These are phyloP conservation scores for Blastobotrys illinoisensis DNA, from an alignment of 1,139 yeast species.

Conservation along the genomic window DNA sequence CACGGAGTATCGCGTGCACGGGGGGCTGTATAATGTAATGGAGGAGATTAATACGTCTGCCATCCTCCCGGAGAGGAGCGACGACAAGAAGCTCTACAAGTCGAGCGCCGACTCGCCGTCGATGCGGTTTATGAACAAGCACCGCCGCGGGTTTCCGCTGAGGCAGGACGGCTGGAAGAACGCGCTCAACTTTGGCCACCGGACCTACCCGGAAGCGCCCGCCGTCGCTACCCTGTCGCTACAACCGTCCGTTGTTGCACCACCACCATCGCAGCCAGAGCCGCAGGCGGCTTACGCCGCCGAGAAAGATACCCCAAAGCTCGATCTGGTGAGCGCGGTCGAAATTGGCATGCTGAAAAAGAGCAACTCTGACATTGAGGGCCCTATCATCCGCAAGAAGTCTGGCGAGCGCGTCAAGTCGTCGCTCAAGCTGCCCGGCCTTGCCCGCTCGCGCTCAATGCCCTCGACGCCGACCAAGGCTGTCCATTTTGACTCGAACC, in stretches of 20 bases:
- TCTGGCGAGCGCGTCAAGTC: slow-evolving; percentile 78
- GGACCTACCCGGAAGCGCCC: background rate
- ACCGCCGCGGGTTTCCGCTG: slow-evolving; percentile 11
- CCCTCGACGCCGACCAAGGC: slow-evolving; percentile 74
- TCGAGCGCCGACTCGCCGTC: background rate
- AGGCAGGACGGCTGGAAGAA: slow-evolving; percentile 5
- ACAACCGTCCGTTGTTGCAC: background rate
- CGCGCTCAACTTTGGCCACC: slow-evolving; percentile 11
- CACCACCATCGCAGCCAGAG: too few relatives aligned
- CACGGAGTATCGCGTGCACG: slow-evolving; percentile 1
- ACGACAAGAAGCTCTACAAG: background rate
- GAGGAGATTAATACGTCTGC: background rate
- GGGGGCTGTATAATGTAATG: background rate
- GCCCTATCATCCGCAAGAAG: slow-evolving; percentile 55
- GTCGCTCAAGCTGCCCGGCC: slow-evolving; percentile 50
- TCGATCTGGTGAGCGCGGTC: too few relatives aligned
- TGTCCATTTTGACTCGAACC: slow-evolving; percentile 69
- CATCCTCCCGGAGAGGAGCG: background rate
- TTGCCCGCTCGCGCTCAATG: slow-evolving; percentile 53
- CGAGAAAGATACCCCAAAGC: background rate
- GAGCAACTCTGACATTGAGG: background rate
- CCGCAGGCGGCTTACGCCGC: background rate
- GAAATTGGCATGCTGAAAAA: background rate
- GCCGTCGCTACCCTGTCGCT: background rate
- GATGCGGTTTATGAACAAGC: slow-evolving; percentile 9